A percentile compares a stretch with the other conserved stretches of the same genome.
Evolutionary conservation across 2,329 filamentous ascomycete genomes (phyloP).

Genomic region (Seiridium cupressi): DNA sequence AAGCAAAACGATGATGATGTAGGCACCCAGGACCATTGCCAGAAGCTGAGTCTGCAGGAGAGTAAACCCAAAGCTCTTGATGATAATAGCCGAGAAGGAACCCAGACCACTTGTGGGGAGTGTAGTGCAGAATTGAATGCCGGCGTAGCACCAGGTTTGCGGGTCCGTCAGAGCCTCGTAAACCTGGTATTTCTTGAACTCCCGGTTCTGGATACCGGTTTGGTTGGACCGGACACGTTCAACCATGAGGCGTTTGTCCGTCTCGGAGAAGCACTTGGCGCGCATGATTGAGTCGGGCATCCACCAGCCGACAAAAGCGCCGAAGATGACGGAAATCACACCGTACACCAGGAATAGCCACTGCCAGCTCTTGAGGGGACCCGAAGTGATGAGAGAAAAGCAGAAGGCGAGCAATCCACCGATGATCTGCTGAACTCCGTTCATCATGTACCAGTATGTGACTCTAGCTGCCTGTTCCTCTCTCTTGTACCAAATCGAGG

Average conservation of each 20-base stretch:
- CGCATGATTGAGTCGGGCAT: conserved; percentile 71
- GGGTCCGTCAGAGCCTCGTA: conserved; percentile 59
- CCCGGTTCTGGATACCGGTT: conserved; percentile 57
- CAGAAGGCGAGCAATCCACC: conserved; percentile 70
- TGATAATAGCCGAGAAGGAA: conserved; percentile 73
- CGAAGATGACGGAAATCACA: conserved; percentile 60
- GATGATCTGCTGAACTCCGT: conserved; percentile 70
- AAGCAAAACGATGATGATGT: conserved; percentile 70
- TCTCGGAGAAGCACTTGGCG: conserved; percentile 66
- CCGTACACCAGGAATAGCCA: conserved; percentile 68
- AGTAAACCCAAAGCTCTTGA: conserved; percentile 64
- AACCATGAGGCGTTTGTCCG: conserved; percentile 63
- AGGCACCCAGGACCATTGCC: conserved; percentile 71
- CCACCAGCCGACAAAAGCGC: conserved; percentile 60
- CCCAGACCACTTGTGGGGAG: conserved; percentile 72
- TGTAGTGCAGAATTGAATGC: conserved; percentile 69
- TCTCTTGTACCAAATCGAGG: conserved; percentile 68
- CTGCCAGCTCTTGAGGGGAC: conserved; percentile 63
- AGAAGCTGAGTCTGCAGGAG: conserved; percentile 69
- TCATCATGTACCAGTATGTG: conserved; percentile 78
- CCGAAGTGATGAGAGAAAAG: conserved; percentile 49
- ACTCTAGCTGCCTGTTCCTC: conserved; percentile 66
- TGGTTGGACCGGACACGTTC: conserved; percentile 60
- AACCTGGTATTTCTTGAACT: conserved; percentile 45
- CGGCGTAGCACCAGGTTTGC: conserved; percentile 63